Base-by-base conservation (phyloP, 345 rosid genomes). In the Carallia pectinifolia region DNA sequence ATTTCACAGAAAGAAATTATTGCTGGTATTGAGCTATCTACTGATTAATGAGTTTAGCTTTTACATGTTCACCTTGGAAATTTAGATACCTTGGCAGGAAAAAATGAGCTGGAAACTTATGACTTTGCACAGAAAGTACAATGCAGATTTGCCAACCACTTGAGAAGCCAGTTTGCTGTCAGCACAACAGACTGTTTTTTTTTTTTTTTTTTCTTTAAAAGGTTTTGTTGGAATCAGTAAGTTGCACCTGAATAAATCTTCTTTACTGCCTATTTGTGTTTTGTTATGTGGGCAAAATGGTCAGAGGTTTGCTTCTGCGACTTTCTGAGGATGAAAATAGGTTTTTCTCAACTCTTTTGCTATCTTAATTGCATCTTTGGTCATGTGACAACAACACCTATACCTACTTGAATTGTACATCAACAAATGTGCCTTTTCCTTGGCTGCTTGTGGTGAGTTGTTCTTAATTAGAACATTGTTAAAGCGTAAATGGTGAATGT, bases 41-140 rank as follows among this genome's bases (percentile, higher is more conserved):
- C 19, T 38, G 63, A 48, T 18, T 36, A 47, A 36, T 71, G 39
- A 36, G 61, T 62, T 64, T 64, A 29, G 17, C 54, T 50, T 56
- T 50, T n/a, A 76, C 69, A 44, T 62, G 40, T 30, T 56, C 52
- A 37, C 18, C 23, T 61, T 27, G 29, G 23, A 53, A 53, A 19
- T 8, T 37, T 3, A 13, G 52, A 36, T 60, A 44, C 47, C 9
- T 9, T 18, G 23, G 17, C 39, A 47, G 17, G 54, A 30, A 62
- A 48, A 66, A 39, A 53, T 53, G 36, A 19, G 52, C 66, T 1
- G 16, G 37, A 0, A 31, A 62, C 47, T 36, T 19, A 15, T 50
- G 15, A 53, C 34, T 38, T 56, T 40, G 16, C 4, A 18, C 33
- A 38, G 6, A 66, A 33, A 33, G 13, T 38, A 15, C 18, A 34